Conservation (phyloP, 2,329 filamentous ascomycete genomes). For the Botrytis aclada region DNA sequence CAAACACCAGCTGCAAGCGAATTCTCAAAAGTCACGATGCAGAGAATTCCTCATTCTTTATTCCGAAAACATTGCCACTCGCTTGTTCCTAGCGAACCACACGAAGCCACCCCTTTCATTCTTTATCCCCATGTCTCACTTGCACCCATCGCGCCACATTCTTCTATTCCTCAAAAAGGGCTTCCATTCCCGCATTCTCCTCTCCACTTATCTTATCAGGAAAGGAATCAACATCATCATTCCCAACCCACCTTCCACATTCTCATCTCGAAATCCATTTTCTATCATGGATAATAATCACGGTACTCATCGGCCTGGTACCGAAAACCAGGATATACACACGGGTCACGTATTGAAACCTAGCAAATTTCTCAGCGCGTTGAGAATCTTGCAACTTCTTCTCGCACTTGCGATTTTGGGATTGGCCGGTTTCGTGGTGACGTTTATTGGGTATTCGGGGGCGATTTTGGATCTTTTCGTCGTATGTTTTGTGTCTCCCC, state of each 20-base stretch:
- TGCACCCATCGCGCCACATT: neutral
- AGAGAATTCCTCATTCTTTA: neutral
- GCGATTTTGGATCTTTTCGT: slow-evolving; percentile 10
- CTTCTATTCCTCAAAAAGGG: neutral
- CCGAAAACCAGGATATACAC: neutral
- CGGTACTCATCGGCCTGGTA: neutral
- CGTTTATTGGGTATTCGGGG: slow-evolving; percentile 9
- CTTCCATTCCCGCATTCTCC: neutral
- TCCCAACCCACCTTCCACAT: neutral
- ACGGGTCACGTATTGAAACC: neutral
- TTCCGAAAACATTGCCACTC: slow-evolving; percentile 9
- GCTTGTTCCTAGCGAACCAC: slow-evolving; percentile 5
- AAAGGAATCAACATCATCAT: neutral
- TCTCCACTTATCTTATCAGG: neutral
- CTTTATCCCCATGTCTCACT: slow-evolving; percentile 10
- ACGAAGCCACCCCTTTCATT: neutral
- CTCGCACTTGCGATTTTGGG: slow-evolving; percentile 13
- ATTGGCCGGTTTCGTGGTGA: slow-evolving; percentile 11
- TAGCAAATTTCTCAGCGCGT: neutral
- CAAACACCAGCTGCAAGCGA: neutral
- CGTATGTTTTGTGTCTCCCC: neutral
- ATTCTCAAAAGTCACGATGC: neutral
- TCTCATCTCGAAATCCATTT: neutral
- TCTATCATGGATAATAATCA: neutral
- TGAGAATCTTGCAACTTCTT: slow-evolving; percentile 1